Base-by-base conservation (phyloP, 805 yeast species). In the Starmerella roubikii region DNA sequence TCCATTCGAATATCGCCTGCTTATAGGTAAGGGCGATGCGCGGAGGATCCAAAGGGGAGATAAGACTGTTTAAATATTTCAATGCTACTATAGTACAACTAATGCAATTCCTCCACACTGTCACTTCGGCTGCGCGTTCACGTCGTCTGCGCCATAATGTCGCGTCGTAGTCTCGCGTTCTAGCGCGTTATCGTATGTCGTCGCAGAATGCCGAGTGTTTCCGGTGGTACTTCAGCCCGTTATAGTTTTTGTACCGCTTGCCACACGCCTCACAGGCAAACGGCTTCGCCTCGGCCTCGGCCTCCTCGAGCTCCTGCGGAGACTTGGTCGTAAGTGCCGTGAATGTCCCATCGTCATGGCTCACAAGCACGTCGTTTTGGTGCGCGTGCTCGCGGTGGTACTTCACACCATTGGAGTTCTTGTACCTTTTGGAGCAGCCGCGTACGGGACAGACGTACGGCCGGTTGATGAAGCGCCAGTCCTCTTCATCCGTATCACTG, bases 191-290 rank as follows among this genome's bases (percentile, higher is more conserved):
- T n/a, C n/a, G n/a, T n/a, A n/a, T n/a, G n/a, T n/a, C n/a, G n/a
- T n/a, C n/a, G 32, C 47, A 44, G 6, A 44, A 42, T 4, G 40
- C 42, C 15, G 95, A 76, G 62, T 88, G 98, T 18, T 94, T 96
- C 53, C 95, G 72, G 60, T 88, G 98, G 59, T 88, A 88, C 62
- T 88, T 88, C 59, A 88, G 68, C 25, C 98, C 98, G 59, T 88
- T 88, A 54, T 91, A 66, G 56, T 88, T 88, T 68, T 91, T 88
- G 65, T 88, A 88, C 39, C 98, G 68, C 62, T 88, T 88, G 42
- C 97, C 97, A 64, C 98, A 88, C 31, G 85, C 94, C 61, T 85
- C 95, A 62, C 98, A 88, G 54, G 95, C 70, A 59, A 84, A 88
- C 25, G 97, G 98, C 63, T 88, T 88, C n/a, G 44, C 30, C 23